Evolutionary conservation across 2,329 filamentous ascomycete genomes (phyloP), one percentile per base, ranked within the genome.

Genomic region (Thyridium curvatum): DNA sequence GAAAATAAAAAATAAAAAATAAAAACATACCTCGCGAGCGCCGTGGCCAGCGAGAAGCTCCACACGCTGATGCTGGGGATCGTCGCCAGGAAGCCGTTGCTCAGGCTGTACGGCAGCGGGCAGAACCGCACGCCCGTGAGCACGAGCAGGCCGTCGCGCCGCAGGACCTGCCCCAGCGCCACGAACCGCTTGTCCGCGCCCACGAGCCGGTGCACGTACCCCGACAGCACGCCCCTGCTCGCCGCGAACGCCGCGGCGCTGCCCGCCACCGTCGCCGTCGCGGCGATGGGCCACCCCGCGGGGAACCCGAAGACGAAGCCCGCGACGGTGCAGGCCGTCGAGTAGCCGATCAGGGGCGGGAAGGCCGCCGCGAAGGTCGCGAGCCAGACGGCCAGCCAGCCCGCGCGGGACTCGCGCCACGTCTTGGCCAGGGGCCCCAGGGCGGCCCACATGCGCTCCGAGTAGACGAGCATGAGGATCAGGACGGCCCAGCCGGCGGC

Each of bases 81-180:
- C 2, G 93, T 97, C 21, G 88, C 88, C 40, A 98, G 78, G 44
- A 94, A 94, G 37, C 89, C 93, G 57, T 98, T 98, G 56, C 86
- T 90, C 49, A 97, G 69, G 38, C 86, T 93, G 60, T 94, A 98
- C 12, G 93, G 93, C 43, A 98, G 60, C 2, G 93, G 93, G 54
- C 91, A 97, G 47, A 97, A 75, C 21, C 93, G 79, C 51, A 98
- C 93, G 75, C 93, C 94, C 46, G 87, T 82, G 34, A 98, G 72
- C 39, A 97, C 80, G 52, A 88, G 85, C 37, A 98, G 62, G 1
- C 93, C 93, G 54, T 98, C 93, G 54, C 86, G 82, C 47, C 94
- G 88, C 45, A 98, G 70, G 8, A 93, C 93, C 52, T 96, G 75
- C 16, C 86, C 79, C 18, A 98, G 74, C 4, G 93, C 93, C 9